Conservation (phyloP, 306 rosid genomes). For the Phaseolus lunatus region DNA sequence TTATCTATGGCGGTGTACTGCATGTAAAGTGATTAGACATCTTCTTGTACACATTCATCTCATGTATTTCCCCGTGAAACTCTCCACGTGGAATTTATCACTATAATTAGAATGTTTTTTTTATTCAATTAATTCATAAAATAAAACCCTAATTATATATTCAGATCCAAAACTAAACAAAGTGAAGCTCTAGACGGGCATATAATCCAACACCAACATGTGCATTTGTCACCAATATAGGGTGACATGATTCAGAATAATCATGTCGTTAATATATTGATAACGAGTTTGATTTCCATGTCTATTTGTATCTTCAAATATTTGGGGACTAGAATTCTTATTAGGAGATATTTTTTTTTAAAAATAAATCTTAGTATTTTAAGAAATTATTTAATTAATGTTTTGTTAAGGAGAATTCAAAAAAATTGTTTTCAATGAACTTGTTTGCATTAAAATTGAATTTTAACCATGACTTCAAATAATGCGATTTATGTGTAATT, state of each 20-base stretch:
- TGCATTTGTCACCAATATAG: neutral
- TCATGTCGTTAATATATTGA: neutral
- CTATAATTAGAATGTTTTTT: no score
- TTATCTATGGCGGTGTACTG: neutral
- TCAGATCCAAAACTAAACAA: neutral
- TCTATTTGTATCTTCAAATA: no score
- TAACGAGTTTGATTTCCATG: no score
- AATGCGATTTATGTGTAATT: no score
- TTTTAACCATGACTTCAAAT: no score
- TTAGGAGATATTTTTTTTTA: neutral
- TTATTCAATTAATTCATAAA: neutral
- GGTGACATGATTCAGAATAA: neutral
- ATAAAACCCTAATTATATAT: conserved; percentile 5
- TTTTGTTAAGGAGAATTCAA: no score
- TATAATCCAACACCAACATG: neutral
- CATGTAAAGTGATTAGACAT: conserved; percentile 41
- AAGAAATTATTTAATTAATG: no score
- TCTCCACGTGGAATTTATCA: conserved; percentile 25
- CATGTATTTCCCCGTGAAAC: conserved; percentile 35
- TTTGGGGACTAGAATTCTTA: no score
- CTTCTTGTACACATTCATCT: conserved; percentile 38
- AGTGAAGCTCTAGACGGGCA: neutral
- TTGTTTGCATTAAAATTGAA: no score
- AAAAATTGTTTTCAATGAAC: no score
- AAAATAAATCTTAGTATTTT: no score